Conservation (phyloP, 2,329 filamentous ascomycete genomes). For the Pseudocercospora ulei region DNA sequence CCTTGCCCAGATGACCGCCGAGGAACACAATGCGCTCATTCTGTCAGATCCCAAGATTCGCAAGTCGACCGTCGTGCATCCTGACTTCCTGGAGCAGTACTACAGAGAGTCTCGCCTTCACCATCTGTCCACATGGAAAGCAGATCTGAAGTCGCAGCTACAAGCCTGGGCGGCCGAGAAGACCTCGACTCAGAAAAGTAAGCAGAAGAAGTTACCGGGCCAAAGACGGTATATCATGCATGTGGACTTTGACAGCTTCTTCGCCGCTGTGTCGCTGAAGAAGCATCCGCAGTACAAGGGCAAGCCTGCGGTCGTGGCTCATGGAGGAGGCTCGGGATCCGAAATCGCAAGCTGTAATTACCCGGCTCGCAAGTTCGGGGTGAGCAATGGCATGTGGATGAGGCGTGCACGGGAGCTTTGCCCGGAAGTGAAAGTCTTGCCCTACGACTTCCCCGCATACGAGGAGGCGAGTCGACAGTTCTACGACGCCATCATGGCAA, state of each 20-base stretch:
- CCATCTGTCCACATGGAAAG: constrained; percentile 93
- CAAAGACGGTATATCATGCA: constrained; percentile 77
- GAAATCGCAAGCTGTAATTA: constrained; percentile 99
- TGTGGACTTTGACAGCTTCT: constrained; percentile 97
- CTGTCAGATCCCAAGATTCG: constrained; percentile 75
- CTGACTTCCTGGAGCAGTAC: constrained; percentile 85
- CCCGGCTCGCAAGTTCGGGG: constrained; percentile 68
- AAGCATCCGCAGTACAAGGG: constrained; percentile 63
- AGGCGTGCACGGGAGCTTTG: constrained; percentile 74
- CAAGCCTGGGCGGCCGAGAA: constrained; percentile 70
- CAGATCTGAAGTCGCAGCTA: constrained; percentile 79
- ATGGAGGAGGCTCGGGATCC: constrained; percentile 72
- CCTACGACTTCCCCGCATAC: constrained; percentile 91
- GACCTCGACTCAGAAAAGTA: constrained; percentile 42
- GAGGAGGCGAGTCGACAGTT: constrained; percentile 83
- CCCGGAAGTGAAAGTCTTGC: constrained; percentile 75
- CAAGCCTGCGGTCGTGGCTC: constrained; percentile 80
- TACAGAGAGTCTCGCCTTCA: constrained; percentile 92
- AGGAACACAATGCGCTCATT: constrained; percentile 82
- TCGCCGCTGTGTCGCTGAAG: constrained; percentile 82
- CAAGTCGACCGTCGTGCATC: constrained; percentile 84
- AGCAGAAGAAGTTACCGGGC: constrained; percentile 50
- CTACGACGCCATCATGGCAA: constrained; percentile 69
- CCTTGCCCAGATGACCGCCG: constrained; percentile 58
- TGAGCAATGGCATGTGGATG: constrained; percentile 99